Evolutionary conservation across 306 rosid genomes (phyloP).

Genomic region (Prunus mongolica): DNA sequence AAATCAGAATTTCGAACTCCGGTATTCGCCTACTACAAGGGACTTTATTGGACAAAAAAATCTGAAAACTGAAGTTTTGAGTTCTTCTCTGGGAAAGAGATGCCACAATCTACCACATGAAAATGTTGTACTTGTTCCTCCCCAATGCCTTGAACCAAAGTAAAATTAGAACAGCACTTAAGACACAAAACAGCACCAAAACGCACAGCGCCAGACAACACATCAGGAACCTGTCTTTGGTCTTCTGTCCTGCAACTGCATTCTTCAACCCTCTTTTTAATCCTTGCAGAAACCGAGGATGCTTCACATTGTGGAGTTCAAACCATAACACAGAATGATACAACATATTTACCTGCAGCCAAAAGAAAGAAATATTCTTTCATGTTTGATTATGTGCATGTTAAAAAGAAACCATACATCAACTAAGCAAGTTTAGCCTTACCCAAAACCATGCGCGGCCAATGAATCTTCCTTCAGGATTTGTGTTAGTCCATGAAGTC

Average conservation of each 20-base stretch:
- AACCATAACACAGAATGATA: constrained; percentile 6
- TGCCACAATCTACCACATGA: background rate
- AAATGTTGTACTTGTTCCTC: background rate
- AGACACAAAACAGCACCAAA: constrained; percentile 22
- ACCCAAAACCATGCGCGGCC: constrained; percentile 1
- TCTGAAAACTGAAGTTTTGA: background rate
- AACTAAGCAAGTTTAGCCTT: background rate
- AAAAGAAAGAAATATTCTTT: background rate
- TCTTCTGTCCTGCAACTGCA: constrained; percentile 12
- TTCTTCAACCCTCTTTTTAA: background rate
- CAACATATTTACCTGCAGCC: constrained; percentile 14
- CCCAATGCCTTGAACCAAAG: constrained; percentile 6
- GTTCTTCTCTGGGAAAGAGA: background rate
- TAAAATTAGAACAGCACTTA: constrained; percentile 10
- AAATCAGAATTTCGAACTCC: background rate
- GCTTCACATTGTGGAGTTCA: background rate
- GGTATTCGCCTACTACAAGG: background rate
- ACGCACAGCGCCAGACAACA: constrained; percentile 4
- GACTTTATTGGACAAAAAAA: background rate
- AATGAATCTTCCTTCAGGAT: background rate
- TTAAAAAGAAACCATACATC: background rate
- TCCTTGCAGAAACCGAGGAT: background rate
- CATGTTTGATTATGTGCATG: background rate
- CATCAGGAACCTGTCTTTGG: constrained; percentile 3
- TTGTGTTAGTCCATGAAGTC: constrained; percentile 3